Evolutionary conservation across 2,329 filamentous ascomycete genomes (phyloP), one percentile per base, ranked within the genome.

Genomic region (Phoma sp.): DNA sequence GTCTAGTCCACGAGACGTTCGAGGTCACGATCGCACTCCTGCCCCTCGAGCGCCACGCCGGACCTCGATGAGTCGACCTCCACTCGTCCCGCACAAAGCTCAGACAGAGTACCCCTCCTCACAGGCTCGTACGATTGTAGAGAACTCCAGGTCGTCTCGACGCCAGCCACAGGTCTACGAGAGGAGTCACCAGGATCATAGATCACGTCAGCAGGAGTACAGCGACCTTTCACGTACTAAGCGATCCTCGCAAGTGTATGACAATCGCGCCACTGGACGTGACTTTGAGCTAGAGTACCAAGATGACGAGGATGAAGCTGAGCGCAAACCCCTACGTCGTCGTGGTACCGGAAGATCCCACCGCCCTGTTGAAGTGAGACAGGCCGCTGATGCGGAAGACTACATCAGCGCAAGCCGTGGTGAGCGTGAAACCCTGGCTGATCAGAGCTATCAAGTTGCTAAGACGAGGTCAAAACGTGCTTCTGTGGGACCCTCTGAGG

Each of bases 351-450:
- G 59, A 40, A 57, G 58, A 29, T 56, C 61, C 30, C 63, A 68
- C 7, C 58, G 64, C 18, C 42, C 57, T 4, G 41, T 53, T 2
- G 63, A 67, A 37, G 41, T 52, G 18, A 68, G 62, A 41, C 48
- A 62, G 36, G 57, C 47, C 29, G 59, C 45, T 24, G 62, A 55
- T 24, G 68, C 67, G 11, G 65, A 74, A 47, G 64, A 68, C 4
- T 73, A 75, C 47, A 70, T 71, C 27, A 68, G 59, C 18, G 52
- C 52, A 13, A 63, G 55, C 13, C 71, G 72, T 36, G 72, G 72
- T 24, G 65, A 57, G 49, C 55, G 57, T 36, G 61, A 57, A 1
- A 64, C 67, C 9, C 47, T 68, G n/a, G 65, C 58, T 13, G 70
- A 74, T 24, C 60, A 66, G 30, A 56, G 65, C 30, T 62, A 71